A percentile compares a stretch with the other conserved stretches of the same genome.
Evolutionary conservation across 306 rosid genomes (phyloP).

Genomic region (Lathyrus oleraceus): DNA sequence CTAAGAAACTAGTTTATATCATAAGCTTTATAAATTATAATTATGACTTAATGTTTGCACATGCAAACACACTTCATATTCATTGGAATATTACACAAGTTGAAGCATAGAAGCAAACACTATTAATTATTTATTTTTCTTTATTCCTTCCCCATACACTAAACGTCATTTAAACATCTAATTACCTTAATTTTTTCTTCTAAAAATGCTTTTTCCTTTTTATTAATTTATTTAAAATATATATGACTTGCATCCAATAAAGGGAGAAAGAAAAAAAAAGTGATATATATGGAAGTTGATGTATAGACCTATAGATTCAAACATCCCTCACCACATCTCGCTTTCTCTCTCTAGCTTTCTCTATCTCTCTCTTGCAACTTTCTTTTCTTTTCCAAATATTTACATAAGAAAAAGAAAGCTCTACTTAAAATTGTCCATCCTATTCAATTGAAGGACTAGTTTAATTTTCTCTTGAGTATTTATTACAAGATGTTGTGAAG

Average conservation of each 20-base stretch:
- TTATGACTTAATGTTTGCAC: constrained; percentile 34
- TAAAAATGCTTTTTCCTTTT: constrained; percentile 33
- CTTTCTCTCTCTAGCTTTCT: neutral
- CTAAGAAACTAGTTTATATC: constrained; percentile 46
- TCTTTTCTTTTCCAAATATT: constrained; percentile 38
- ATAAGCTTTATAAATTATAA: constrained; percentile 35
- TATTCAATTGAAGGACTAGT: constrained; percentile 43
- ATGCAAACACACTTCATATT: constrained; percentile 43
- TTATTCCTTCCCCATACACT: constrained; percentile 32
- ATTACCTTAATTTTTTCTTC: constrained; percentile 14
- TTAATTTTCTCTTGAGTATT: constrained; percentile 29
- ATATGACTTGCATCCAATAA: constrained; percentile 18
- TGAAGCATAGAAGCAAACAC: constrained; percentile 36
- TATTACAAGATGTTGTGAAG: constrained; percentile 31
- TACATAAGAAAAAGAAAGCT: constrained; percentile 28
- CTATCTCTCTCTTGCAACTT: constrained; percentile 16
- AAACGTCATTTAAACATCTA: constrained; percentile 33
- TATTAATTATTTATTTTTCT: constrained; percentile 4
- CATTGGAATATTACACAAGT: constrained; percentile 43
- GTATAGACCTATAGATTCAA: constrained; percentile 46
- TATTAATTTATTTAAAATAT: neutral
- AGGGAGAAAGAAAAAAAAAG: constrained; percentile 15
- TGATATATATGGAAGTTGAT: constrained; percentile 48
- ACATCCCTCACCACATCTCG: constrained; percentile 22
- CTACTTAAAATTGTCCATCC: constrained; percentile 45